Evolutionary conservation across 2,329 filamentous ascomycete genomes (phyloP), one percentile per base, ranked within the genome.

Genomic region (Didymellaceae sp.): DNA sequence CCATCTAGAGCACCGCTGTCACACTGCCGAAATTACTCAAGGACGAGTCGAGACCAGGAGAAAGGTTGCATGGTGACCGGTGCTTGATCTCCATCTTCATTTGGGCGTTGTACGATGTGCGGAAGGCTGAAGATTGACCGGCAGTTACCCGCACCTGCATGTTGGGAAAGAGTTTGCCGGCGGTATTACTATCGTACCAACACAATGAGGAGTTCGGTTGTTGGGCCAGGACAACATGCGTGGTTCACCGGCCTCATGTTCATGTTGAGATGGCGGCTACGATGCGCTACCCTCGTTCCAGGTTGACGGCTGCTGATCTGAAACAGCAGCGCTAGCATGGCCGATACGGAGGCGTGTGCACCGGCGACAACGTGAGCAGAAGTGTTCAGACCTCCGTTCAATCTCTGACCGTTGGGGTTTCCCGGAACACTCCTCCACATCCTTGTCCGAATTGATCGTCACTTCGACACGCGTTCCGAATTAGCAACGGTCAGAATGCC

Each of bases 401-500:
- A 53, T 53, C 44, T 47, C 37, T 46, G 32, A 52, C 49, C 25
- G 37, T 44, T 44, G 17, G 47, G 47, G 30, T 51, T 35, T 51
- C 35, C 47, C 31, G 41, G 47, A 33, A 25, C 39, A 50, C 45
- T 43, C 28, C 38, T 50, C 28, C 33, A 31, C 55, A 57, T 48
- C 54, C 58, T 43, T 53, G 58, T 33, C 41, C 46, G 49, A 51
- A 22, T 16, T 39, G 38, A 46, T 46, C 37, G 26, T 42, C 32
- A 38, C 13, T 26, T 42, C 37, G 37, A 48, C 44, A 39, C 44
- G 35, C 44, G 35, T 52, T 31, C 39, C 25, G 31, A 45, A 14
- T 35, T 37, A 25, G 41, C 22, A 18, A 34, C 41, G 34, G 45
- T 31, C 48, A 52, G 11, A 17, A 67, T 68, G 66, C 59, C 61